phyloP scores from a whole-genome alignment of 2,329 filamentous ascomycete species.

The Amauroascus verrucosus region DNA sequence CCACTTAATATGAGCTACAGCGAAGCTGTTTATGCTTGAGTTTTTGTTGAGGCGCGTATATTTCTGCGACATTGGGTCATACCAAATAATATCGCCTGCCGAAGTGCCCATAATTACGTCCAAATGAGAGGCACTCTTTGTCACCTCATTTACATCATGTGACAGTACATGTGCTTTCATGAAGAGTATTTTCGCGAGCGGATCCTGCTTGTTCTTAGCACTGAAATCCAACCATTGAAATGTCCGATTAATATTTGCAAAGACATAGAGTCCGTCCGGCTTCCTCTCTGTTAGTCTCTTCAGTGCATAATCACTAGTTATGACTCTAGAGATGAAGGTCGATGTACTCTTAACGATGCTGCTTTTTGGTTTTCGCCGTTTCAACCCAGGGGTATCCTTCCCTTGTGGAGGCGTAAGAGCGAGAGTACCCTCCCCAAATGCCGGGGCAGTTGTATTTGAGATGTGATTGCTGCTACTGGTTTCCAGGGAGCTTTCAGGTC shows the following conservation, averaged over 20 bases:
- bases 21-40: conserved; percentile 74
- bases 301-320: conserved; percentile 69
- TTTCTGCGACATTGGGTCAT: conserved; percentile 90
- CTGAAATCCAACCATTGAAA: conserved; percentile 94
- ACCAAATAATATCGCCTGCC: conserved; percentile 96
- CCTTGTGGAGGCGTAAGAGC: conserved; percentile 57
- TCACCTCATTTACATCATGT: conserved; percentile 79
- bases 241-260: conserved; percentile 90
- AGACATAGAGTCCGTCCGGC: conserved; percentile 71
- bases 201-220: conserved; percentile 61
- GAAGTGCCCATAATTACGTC: conserved; percentile 95
- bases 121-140: conserved; percentile 68
- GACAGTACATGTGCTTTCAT: conserved; percentile 92
- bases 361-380: conserved; percentile 89
- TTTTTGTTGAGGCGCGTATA: conserved; percentile 97
- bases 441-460: conserved; percentile 38
- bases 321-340: conserved; percentile 93
- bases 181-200: conserved; percentile 90
- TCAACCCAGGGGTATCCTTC: conserved; percentile 55
- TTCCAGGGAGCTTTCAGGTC: conserved; percentile 54
- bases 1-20: conserved; percentile 83
- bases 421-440: conserved; percentile 79
- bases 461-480: conserved; percentile 28
- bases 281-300: conserved; percentile 73
- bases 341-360: conserved; percentile 98